Conservation (phyloP, 805 yeast genomes). For the Yamadazyma paraphyllophila region DNA sequence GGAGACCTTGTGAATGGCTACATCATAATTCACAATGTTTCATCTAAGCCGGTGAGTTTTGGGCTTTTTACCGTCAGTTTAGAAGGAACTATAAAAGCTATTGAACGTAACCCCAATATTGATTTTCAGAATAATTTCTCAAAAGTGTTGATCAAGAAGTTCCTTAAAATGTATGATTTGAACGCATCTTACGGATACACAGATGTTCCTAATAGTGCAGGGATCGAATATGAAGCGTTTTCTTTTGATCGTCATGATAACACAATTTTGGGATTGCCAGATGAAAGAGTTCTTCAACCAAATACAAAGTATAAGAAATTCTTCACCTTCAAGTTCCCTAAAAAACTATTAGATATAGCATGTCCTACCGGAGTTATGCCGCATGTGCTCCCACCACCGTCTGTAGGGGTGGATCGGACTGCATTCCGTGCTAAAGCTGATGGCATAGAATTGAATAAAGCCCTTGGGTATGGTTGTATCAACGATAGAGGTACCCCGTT, state of each 20-base stretch:
- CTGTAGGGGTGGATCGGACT: slow-evolving; percentile 39
- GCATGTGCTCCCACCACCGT: slow-evolving; percentile 44
- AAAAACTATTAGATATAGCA: slow-evolving; percentile 48
- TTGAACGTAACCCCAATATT: slow-evolving; percentile 20
- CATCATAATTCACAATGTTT: slow-evolving; percentile 47
- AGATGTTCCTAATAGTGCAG: slow-evolving; percentile 52
- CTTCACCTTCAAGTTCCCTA: slow-evolving; percentile 58
- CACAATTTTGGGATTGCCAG: slow-evolving; percentile 47
- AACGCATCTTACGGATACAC: slow-evolving; percentile 54
- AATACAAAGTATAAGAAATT: slow-evolving; percentile 52
- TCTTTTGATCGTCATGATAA: slow-evolving; percentile 47
- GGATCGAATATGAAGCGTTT: slow-evolving; percentile 43
- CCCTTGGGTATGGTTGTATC: slow-evolving; percentile 55
- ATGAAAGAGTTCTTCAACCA: slow-evolving; percentile 49
- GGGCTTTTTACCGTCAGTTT: slow-evolving; percentile 46
- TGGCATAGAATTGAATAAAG: slow-evolving; percentile 33
- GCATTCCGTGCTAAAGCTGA: slow-evolving; percentile 36
- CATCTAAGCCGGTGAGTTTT: slow-evolving; percentile 41
- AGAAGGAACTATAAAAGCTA: slow-evolving; percentile 45
- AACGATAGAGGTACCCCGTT: slow-evolving; percentile 53
- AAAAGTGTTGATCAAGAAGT: slow-evolving; percentile 44
- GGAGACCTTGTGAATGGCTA: slow-evolving; percentile 45
- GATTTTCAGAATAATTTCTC: slow-evolving; percentile 19
- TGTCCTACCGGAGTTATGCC: slow-evolving; percentile 45
- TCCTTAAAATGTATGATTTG: slow-evolving; percentile 59